A percentile compares a stretch with the other conserved stretches of the same genome.
Conservation (phyloP, 805 yeast species). For the Nakazawaea molendinolei region DNA sequence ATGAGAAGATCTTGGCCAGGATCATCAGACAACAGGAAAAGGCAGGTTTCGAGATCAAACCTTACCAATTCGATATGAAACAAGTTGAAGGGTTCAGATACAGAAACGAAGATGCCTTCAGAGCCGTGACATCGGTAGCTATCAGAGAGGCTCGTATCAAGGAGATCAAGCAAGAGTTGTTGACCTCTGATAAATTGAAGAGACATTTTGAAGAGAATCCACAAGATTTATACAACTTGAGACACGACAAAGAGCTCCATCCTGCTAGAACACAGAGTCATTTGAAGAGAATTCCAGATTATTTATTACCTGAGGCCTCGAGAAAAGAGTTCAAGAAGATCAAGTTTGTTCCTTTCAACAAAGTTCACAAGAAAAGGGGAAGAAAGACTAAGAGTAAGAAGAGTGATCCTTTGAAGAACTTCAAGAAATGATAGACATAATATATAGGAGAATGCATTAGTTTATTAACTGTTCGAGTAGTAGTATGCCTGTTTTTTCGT, state of each 20-base stretch:
- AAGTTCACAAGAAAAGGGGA: conserved; percentile 30
- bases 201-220: conserved; percentile 97
- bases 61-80: conserved; percentile 84
- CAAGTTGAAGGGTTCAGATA: conserved; percentile 95
- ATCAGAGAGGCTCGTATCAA: conserved; percentile 89
- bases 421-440: conserved; percentile 23
- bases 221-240: conserved; percentile 77
- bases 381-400: conserved; percentile 23
- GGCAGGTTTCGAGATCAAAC: conserved; percentile 68
- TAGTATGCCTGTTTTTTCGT: conserved; percentile 51
- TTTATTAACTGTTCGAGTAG: conserved; percentile 40
- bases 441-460: neutral
- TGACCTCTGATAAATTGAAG: conserved; percentile 84
- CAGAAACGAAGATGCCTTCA: conserved; percentile 93
- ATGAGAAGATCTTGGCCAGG: conserved; percentile 77
- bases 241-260: conserved; percentile 89
- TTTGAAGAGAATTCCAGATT: conserved; percentile 87
- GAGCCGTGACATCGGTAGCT: conserved; percentile 86
- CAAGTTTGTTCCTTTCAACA: conserved; percentile 71
- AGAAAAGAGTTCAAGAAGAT: conserved; percentile 47
- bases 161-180: conserved; percentile 80
- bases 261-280: conserved; percentile 78
- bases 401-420: conserved; percentile 48
- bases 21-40: conserved; percentile 72
- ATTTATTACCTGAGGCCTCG: conserved; percentile 76